Evolutionary conservation across 257 asterid species (phyloP).

Genomic region (Fraxinus americana): DNA sequence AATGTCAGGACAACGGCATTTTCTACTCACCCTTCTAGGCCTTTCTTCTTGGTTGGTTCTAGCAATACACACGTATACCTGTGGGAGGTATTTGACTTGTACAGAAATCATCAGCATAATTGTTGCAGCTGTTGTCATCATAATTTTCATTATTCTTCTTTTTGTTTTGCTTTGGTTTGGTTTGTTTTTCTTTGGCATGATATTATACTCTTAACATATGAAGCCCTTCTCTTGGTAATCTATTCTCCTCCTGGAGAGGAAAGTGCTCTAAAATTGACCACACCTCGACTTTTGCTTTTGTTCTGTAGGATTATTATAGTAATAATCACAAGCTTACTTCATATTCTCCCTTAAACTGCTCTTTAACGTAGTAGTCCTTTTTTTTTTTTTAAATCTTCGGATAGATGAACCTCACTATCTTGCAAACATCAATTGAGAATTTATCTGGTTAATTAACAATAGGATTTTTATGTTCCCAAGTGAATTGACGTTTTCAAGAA

Average conservation of each 20-base stretch:
- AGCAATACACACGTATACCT: constrained; percentile 87
- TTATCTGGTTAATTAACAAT: not conserved
- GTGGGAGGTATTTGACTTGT: constrained; percentile 74
- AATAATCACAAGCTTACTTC: not conserved
- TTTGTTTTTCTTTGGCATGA: constrained; percentile 13
- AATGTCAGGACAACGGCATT: constrained; percentile 78
- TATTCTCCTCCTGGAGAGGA: not conserved
- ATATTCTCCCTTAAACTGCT: constrained; percentile 5
- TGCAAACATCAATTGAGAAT: constrained; percentile 1
- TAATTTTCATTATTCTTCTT: constrained; percentile 13
- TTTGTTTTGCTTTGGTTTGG: constrained; percentile 4
- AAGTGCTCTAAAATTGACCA: constrained; percentile 15
- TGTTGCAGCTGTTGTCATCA: not conserved
- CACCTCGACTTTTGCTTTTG: constrained; percentile 12
- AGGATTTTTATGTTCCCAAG: not conserved
- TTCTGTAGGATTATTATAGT: constrained; percentile 3
- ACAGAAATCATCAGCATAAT: not conserved
- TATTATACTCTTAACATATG: constrained; percentile 7
- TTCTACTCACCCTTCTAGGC: constrained; percentile 87
- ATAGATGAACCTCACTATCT: constrained; percentile 7
- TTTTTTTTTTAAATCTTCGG: not conserved
- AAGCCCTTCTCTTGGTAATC: constrained; percentile 3
- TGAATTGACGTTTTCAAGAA: not conserved
- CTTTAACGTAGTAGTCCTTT: constrained; percentile 5
- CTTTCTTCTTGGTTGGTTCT: constrained; percentile 95